A percentile compares a stretch with the other conserved stretches of the same genome.
Evolutionary conservation across 179 eudicot genomes (phyloP).

Genomic region (Silene coronaria): DNA sequence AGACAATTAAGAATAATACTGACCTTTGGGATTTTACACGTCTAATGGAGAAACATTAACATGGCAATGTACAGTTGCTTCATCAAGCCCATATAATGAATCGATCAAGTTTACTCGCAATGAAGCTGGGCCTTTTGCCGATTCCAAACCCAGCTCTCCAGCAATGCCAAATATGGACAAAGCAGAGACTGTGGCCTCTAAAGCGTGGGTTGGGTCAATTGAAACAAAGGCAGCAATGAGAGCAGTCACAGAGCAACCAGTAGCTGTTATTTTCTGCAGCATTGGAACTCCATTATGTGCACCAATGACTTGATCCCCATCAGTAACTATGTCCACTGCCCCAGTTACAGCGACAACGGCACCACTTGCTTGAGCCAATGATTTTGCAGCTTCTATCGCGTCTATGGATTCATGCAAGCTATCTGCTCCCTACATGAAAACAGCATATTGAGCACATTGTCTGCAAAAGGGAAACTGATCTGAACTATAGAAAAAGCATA

Average conservation of each 20-base stretch:
- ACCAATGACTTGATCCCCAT: slow-evolving; percentile 57
- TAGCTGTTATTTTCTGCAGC: slow-evolving; percentile 84
- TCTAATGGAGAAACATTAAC: slow-evolving; percentile 32
- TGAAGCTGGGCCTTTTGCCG: slow-evolving; percentile 80
- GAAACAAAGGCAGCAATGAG: slow-evolving; percentile 83
- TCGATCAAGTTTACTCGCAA: slow-evolving; percentile 68
- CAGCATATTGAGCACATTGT: background rate
- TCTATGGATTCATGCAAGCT: slow-evolving; percentile 63
- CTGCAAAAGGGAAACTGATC: background rate
- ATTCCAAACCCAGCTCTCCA: slow-evolving; percentile 64
- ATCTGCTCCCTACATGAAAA: slow-evolving; percentile 60
- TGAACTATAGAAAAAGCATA: background rate
- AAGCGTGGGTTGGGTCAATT: slow-evolving; percentile 46
- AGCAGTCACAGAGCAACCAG: slow-evolving; percentile 90
- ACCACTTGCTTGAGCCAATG: slow-evolving; percentile 53
- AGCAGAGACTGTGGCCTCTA: slow-evolving; percentile 84
- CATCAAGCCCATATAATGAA: slow-evolving; percentile 65
- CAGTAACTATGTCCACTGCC: slow-evolving; percentile 73
- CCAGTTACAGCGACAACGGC: slow-evolving; percentile 76
- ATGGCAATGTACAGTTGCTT: slow-evolving; percentile 33
- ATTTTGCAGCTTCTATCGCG: slow-evolving; percentile 81
- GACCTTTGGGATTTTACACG: background rate
- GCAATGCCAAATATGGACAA: slow-evolving; percentile 73
- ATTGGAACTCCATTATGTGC: slow-evolving; percentile 70
- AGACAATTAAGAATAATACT: slow-evolving; percentile 7